phyloP scores from a whole-genome alignment of 2,329 filamentous ascomycete genomes.

The Bretziella fagacearum region DNA sequence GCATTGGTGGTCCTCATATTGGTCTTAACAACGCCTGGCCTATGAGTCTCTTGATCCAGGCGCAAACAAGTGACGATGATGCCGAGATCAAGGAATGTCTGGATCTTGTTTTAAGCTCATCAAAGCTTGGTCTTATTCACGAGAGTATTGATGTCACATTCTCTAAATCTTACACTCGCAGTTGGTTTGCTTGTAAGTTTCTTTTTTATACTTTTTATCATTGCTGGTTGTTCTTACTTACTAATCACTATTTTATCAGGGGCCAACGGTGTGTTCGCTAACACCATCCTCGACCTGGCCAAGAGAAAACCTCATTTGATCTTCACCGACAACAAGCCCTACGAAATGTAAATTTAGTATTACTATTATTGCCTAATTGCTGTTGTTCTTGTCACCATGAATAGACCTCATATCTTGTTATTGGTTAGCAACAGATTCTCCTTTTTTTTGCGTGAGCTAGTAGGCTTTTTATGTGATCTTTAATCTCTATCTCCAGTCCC shows the following conservation, averaged over 20 bases:
- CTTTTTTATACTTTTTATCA: not conserved
- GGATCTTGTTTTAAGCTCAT: conserved; percentile 55
- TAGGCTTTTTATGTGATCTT: too few species aligned
- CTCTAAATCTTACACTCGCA: conserved; percentile 55
- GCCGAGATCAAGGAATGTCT: conserved; percentile 63
- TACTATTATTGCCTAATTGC: not conserved
- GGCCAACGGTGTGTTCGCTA: conserved; percentile 93
- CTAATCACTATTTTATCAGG: conserved; percentile 24
- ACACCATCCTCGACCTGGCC: conserved; percentile 78
- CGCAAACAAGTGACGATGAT: conserved; percentile 73
- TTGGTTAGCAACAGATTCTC: too few species aligned
- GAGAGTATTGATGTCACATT: conserved; percentile 77
- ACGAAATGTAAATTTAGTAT: conserved; percentile 32
- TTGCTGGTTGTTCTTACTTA: conserved; percentile 4
- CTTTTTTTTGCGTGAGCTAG: too few species aligned
- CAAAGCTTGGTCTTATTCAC: conserved; percentile 66
- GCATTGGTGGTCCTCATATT: conserved; percentile 70
- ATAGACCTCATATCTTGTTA: too few species aligned
- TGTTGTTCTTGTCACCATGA: not conserved
- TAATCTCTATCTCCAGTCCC: conserved; percentile 11
- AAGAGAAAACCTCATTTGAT: conserved; percentile 76
- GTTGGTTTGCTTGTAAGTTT: conserved; percentile 69
- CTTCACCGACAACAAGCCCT: conserved; percentile 47
- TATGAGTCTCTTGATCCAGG: conserved; percentile 84
- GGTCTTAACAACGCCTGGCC: conserved; percentile 89